Base-by-base conservation (phyloP, 805 yeast species). In the Scheffersomyces ergatensis region DNA sequence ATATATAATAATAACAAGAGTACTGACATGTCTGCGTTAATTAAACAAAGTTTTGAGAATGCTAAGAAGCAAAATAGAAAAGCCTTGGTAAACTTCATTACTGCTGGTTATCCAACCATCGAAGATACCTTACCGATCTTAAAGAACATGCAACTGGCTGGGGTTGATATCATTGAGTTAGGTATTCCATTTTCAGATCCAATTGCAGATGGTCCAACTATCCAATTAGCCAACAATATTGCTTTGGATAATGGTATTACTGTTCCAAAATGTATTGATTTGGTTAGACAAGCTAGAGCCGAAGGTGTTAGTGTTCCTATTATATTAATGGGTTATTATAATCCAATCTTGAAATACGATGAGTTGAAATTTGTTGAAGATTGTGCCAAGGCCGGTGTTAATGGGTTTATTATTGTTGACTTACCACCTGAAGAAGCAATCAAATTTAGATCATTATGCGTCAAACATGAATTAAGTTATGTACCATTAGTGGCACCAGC, bases 171-270 rank as follows among this genome's bases (percentile, higher is more conserved):
- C 46, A 88, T 93, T 51, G 99, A 93, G 67, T 69, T 93, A 35
- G 99, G 99, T 47, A 69, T 93, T 60, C 99, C 99, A 36, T 93
- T 93, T 63, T 84, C 96, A 17, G 99, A 93, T 62, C 99, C 99
- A 29, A 89, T 93, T 61, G 99, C 98, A 25, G 99, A 93, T 63
- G 99, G 99, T 36, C 96, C 98, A 30, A 88, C 96, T 14, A 93
- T 93, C 55, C 99, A 93, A 69, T 81, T 72, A 25, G 89, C 98
- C 29, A 90, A 90, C 67, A 78, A 78, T 16, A 71, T 68, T n/a
- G 93, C 99, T 15, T 74, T 93, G 48, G 74, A 78, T 19, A 92
- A 93, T 54, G 95, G 95, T 12, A 78, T 89, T 44, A 83, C 89
- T 23, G 81, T 89, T 47, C 60, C 69, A 6, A 72, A 74, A 55